Evolutionary conservation across 495 filamentous ascomycete genomes (phyloP).

Genomic region (Podospora sp.): DNA sequence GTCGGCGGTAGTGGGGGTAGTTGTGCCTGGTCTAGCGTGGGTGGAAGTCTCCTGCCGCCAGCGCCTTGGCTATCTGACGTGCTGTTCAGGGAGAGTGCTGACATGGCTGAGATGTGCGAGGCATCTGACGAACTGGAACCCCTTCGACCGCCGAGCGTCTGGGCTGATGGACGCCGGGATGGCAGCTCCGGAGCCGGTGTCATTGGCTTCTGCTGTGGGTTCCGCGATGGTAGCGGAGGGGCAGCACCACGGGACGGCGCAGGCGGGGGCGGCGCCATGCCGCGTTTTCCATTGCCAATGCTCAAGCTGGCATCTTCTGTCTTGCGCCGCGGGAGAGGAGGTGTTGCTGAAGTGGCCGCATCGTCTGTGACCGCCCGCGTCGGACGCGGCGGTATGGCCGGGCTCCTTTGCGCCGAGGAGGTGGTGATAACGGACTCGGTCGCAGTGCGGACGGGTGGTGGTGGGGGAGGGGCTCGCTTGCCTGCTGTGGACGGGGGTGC

Average conservation of each 20-base stretch:
- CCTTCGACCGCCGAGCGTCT: slow-evolving; percentile 37
- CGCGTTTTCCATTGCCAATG: not conserved
- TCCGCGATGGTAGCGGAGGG: slow-evolving; percentile 46
- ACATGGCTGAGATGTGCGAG: slow-evolving; percentile 48
- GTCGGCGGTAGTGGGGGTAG: slow-evolving; percentile 54
- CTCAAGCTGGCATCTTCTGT: slow-evolving; percentile 28
- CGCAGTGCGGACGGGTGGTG: slow-evolving; percentile 40
- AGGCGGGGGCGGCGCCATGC: slow-evolving; percentile 24
- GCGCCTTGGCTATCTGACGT: slow-evolving; percentile 30
- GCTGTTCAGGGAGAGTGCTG: slow-evolving; percentile 43
- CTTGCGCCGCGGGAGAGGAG: slow-evolving; percentile 44
- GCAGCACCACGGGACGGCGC: slow-evolving; percentile 14
- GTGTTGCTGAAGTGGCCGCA: slow-evolving; percentile 22
- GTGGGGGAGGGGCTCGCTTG: slow-evolving; percentile 53
- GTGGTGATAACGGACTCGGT: slow-evolving; percentile 22
- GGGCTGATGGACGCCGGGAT: slow-evolving; percentile 42
- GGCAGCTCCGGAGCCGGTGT: slow-evolving; percentile 42
- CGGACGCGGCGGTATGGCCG: slow-evolving; percentile 43
- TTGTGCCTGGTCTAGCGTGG: slow-evolving; percentile 51
- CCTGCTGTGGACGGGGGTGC: slow-evolving; percentile 36
- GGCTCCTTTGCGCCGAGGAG: slow-evolving; percentile 29
- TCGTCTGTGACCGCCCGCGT: slow-evolving; percentile 30
- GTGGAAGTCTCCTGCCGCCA: slow-evolving; percentile 49
- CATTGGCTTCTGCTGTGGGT: slow-evolving; percentile 34
- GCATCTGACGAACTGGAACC: slow-evolving; percentile 51